A percentile compares a stretch with the other conserved stretches of the same genome.
These are phyloP conservation scores for Naganishia albida DNA, from an alignment of 1,284 basidiomycete genomes.

Conservation along the genomic window DNA sequence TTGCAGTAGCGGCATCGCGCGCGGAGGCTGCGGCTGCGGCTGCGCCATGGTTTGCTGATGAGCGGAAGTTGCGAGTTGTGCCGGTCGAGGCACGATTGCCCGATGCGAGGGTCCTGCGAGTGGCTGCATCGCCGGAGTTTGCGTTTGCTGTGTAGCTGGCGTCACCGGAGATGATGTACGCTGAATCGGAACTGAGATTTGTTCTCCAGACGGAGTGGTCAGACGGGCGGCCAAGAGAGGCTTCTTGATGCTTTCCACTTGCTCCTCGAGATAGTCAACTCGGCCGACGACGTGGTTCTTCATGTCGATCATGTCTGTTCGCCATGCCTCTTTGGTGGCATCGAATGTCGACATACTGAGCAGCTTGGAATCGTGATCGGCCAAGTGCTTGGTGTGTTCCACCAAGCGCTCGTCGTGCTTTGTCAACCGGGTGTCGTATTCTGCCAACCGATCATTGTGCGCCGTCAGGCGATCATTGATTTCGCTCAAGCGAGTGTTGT, in stretches of 20 bases:
- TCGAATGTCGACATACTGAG: slow-evolving; percentile 4
- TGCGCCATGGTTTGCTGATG: too few species aligned
- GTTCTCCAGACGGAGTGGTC: not conserved
- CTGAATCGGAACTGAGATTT: not conserved
- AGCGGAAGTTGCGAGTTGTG: too few species aligned
- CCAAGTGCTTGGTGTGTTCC: not conserved
- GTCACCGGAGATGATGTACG: not conserved
- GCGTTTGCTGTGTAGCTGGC: not conserved
- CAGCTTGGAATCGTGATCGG: not conserved
- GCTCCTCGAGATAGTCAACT: slow-evolving; percentile 21
- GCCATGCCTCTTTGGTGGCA: slow-evolving; percentile 20
- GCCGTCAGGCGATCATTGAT: not conserved
- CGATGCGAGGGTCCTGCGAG: not conserved
- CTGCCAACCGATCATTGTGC: not conserved
- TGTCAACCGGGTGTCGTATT: not conserved
- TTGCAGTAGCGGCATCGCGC: not conserved
- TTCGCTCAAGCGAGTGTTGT: not conserved
- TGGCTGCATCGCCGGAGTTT: not conserved
- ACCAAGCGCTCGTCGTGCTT: not conserved
- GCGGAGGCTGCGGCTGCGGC: too few species aligned
- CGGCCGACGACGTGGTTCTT: slow-evolving; percentile 22
- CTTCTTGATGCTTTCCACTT: slow-evolving; percentile 4
- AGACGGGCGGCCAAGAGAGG: slow-evolving; percentile 9
- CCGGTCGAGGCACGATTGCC: too few species aligned
- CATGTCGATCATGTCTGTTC: slow-evolving; percentile 25